Evolutionary conservation across 192 early-diverging fungal genomes (phyloP).

Genomic region (Linderina pennispora): DNA sequence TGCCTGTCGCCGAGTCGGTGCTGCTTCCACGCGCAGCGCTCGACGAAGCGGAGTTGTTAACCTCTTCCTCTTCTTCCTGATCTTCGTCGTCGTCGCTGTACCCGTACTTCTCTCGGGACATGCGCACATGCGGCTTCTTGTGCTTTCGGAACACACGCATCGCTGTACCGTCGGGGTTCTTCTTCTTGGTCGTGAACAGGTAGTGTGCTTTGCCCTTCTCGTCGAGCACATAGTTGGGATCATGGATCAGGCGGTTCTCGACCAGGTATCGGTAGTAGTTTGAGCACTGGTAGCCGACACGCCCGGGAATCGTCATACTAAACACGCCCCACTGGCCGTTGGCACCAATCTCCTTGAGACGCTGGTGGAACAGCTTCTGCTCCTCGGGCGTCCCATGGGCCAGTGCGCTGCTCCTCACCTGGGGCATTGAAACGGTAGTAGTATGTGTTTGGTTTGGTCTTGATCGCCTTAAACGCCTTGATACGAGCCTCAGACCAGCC

Average conservation of each 20-base stretch:
- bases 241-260: conserved; percentile 79
- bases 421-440: conserved; percentile 98
- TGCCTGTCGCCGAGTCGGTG: too few relatives aligned
- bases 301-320: conserved; percentile 89
- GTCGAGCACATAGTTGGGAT: conserved; percentile 90
- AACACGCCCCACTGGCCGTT: conserved; percentile 98
- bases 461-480: conserved; percentile 87
- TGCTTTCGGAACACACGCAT: conserved; percentile 79
- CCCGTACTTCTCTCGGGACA: conserved; percentile 52
- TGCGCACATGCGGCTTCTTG: conserved; percentile 56
- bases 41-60: conserved; percentile 18
- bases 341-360: conserved; percentile 81
- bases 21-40: too few relatives aligned
- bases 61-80: conserved; percentile 19
- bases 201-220: conserved; percentile 89
- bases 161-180: conserved; percentile 67
- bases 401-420: conserved; percentile 89
- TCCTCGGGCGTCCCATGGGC: conserved; percentile 86
- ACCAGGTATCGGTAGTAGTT: conserved; percentile 93
- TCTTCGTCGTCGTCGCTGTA: conserved; percentile 43
- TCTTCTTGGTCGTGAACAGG: conserved; percentile 79
- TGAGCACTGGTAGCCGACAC: conserved; percentile 97
- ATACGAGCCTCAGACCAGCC: conserved; percentile 95
- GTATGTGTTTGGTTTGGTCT: conserved; percentile 94
- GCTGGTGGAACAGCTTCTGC: conserved; percentile 75